Conservation (phyloP, 2,329 filamentous ascomycete genomes). For the Hypoxylon sp. region DNA sequence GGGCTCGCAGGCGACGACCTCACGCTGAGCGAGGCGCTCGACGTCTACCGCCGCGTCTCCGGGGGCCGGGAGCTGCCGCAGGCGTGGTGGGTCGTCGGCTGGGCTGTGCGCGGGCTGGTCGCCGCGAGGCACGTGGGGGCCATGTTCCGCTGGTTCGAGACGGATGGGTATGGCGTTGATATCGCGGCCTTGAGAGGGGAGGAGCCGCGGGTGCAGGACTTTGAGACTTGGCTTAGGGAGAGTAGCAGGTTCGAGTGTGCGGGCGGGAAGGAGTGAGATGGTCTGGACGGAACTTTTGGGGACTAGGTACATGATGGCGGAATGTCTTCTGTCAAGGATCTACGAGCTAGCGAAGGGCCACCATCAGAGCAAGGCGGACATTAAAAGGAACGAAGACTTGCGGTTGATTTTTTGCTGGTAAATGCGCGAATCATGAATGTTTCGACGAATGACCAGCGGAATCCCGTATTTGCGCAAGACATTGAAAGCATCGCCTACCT, state of each 20-base stretch:
- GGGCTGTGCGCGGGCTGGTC: conserved; percentile 46
- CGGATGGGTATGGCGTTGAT: conserved; percentile 57
- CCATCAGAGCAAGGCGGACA: not conserved
- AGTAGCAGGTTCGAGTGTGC: conserved; percentile 49
- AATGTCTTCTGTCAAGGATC: too few species aligned
- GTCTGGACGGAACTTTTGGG: not conserved
- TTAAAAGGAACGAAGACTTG: not conserved
- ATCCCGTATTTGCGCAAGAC: not conserved
- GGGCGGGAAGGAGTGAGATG: conserved; percentile 6
- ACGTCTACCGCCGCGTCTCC: conserved; percentile 46
- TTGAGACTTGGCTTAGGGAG: conserved; percentile 56
- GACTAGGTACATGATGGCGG: too few species aligned
- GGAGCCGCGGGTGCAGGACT: conserved; percentile 51
- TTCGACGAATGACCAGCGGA: not conserved
- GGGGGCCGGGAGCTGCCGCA: conserved; percentile 49
- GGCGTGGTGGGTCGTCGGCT: conserved; percentile 51
- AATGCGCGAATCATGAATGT: not conserved
- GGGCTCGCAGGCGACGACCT: conserved; percentile 54
- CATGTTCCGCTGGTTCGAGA: conserved; percentile 57
- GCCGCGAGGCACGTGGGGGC: conserved; percentile 48
- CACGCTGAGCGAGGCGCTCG: conserved; percentile 51
- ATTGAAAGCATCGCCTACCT: not conserved
- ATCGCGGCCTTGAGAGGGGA: conserved; percentile 49
- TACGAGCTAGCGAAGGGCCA: not conserved
- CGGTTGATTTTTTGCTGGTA: not conserved